phyloP scores from a whole-genome alignment of 1,139 yeast genomes.

The Eremothecium cymbalariae region DNA sequence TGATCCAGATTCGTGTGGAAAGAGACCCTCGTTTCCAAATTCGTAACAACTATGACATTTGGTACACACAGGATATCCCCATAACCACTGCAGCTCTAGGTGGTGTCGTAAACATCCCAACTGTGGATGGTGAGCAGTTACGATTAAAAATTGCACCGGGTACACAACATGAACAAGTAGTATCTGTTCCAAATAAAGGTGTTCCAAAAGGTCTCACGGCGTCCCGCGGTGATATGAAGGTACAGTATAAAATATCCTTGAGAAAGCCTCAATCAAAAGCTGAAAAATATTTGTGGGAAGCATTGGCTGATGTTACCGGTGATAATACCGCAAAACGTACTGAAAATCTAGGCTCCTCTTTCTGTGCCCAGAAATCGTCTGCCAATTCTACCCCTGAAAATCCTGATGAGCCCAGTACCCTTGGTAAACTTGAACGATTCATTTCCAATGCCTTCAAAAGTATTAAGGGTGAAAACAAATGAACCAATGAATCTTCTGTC shows the following conservation, averaged over 20 bases:
- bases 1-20: slow-evolving; percentile 68
- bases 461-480: slow-evolving; percentile 33
- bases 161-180: slow-evolving; percentile 66
- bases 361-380: slow-evolving; percentile 26
- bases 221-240: slow-evolving; percentile 74
- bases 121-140: slow-evolving; percentile 66
- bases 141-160: slow-evolving; percentile 82
- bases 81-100: slow-evolving; percentile 97
- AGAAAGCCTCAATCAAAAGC: slow-evolving; percentile 75
- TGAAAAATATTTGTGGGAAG: slow-evolving; percentile 86
- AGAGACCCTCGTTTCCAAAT: slow-evolving; percentile 67
- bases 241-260: slow-evolving; percentile 63
- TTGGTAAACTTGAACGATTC: slow-evolving; percentile 55
- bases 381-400: slow-evolving; percentile 39
- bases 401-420: slow-evolving; percentile 48
- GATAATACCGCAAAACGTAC: slow-evolving; percentile 72
- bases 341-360: slow-evolving; percentile 32
- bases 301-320: slow-evolving; percentile 82
- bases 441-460: slow-evolving; percentile 56
- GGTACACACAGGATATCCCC: slow-evolving; percentile 59
- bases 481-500: too few relatives aligned
- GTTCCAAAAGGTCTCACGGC: slow-evolving; percentile 57
- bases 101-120: slow-evolving; percentile 81
- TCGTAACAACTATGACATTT: slow-evolving; percentile 42
- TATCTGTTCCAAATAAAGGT: slow-evolving; percentile 81